phyloP scores from a whole-genome alignment of 768 basidiomycete species.

The Leucocoprinus birnbaumii region DNA sequence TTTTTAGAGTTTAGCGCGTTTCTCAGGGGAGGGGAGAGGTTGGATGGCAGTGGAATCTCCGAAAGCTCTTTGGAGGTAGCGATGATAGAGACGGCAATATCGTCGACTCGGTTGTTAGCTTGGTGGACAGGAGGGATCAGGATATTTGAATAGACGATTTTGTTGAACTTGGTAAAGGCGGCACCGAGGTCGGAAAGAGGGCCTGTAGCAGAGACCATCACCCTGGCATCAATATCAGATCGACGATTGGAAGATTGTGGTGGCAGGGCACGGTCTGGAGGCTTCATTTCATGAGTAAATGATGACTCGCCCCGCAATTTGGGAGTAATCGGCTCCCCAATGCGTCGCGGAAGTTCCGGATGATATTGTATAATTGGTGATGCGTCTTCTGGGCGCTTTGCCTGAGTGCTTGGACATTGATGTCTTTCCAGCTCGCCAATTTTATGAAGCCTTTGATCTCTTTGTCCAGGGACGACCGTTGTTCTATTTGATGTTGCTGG shows the following conservation, averaged over 20 bases:
- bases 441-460: slow-evolving; percentile 86
- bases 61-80: slow-evolving; percentile 57
- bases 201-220: slow-evolving; percentile 6
- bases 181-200: slow-evolving; percentile 47
- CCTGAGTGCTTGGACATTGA: slow-evolving; percentile 91
- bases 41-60: slow-evolving; percentile 36
- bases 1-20: slow-evolving; percentile 63
- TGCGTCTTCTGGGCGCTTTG: slow-evolving; percentile 90
- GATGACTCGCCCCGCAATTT: slow-evolving; percentile 35
- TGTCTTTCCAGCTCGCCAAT: slow-evolving; percentile 96
- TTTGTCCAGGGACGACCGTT: slow-evolving; percentile 66
- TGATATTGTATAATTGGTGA: slow-evolving; percentile 83
- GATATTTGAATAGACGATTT: slow-evolving; percentile 40
- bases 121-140: slow-evolving; percentile 36
- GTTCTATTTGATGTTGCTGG: slow-evolving; percentile 43
- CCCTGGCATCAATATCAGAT: not conserved
- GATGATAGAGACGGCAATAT: slow-evolving; percentile 63
- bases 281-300: slow-evolving; percentile 31
- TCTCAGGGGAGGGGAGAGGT: slow-evolving; percentile 42
- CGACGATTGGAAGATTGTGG: not conserved
- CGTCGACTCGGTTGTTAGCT: slow-evolving; percentile 44
- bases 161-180: slow-evolving; percentile 50
- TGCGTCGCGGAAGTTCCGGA: slow-evolving; percentile 89
- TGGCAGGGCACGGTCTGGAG: slow-evolving; percentile 5
- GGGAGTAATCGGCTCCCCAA: slow-evolving; percentile 66